phyloP scores from a whole-genome alignment of 495 filamentous ascomycete species.

The Tetracladium setigerum region DNA sequence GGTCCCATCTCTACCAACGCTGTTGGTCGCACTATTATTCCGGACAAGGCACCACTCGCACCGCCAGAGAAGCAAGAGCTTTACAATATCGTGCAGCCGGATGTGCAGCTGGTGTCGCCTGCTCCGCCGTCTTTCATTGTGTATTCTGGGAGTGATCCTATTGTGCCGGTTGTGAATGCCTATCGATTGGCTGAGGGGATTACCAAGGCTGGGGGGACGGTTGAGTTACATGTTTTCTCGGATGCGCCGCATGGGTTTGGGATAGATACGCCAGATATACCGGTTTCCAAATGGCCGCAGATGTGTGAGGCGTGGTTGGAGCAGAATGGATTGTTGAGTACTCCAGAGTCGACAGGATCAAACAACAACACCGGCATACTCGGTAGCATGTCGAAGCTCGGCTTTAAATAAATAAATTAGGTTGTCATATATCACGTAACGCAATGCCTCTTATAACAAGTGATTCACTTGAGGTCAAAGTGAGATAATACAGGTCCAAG shows the following conservation, averaged over 20 bases:
- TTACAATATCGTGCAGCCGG: constrained; percentile 11
- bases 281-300: constrained; percentile 9
- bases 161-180: constrained; percentile 15
- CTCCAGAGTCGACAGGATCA: no score
- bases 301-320: constrained; percentile 14
- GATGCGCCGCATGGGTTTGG: constrained; percentile 18
- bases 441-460: no score
- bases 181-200: constrained; percentile 10
- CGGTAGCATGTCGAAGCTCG: no score
- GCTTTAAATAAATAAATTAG: no score
- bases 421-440: no score
- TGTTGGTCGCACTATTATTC: constrained; percentile 9
- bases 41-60: constrained; percentile 9
- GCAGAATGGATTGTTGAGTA: not conserved
- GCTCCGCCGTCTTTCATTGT: constrained; percentile 14
- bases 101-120: constrained; percentile 9
- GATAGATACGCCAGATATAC: constrained; percentile 10
- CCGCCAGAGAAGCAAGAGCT: constrained; percentile 17
- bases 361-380: no score
- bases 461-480: no score
- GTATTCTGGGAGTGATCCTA: constrained; percentile 14
- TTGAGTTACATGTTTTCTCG: constrained; percentile 15
- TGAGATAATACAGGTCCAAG: no score
- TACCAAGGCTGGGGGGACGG: constrained; percentile 4
- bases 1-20: constrained; percentile 18